Evolutionary conservation across 75 land plant genomes (phyloP), one percentile per base, ranked within the genome.

Genomic region (Pinus tabuliformis): DNA sequence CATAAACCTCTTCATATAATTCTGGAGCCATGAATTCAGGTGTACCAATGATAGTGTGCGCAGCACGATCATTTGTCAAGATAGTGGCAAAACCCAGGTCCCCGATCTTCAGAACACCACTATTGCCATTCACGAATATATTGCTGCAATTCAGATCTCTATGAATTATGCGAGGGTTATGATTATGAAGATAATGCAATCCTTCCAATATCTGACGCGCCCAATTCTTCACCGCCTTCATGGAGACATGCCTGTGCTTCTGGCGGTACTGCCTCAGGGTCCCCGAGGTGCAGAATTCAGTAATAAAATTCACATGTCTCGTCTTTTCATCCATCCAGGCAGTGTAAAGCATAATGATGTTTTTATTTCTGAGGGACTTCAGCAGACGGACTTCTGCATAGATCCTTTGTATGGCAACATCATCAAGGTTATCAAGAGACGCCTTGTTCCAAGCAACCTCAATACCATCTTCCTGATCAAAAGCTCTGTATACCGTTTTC

Each of bases 11-110:
- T 33, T 89, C 88, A 64, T 87, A 93, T 63, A 91, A 82, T 80
- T 93, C 95, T 3, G 95, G 95, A 26, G 95, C 95, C 95, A 93
- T 93, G 82, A 83, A 93, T 83, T 91, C 93, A 15, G 95, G 95
- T 45, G 93, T 93, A 11, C 95, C 95, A 12, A 91, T 71, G 16
- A 91, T 57, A 6, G 93, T 79, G 60, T 91, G 95, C 18, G 91
- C 89, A 21, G 73, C 64, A 61, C 80, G 88, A 76, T 80, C 80
- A 70, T 74, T 85, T 6, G 81, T 89, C 7, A 91, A 81, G 5
- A 78, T 80, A 12, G 89, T 82, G 60, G 95, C 93, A 59, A 89
- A 66, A 13, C 93, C 95, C 56, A 92, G 74, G 56, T 93, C 95
- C 5, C 95, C 95, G 16, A 93, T 91, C 82, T 89, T 93, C 22